Conservation (phyloP, 139 green algal species). For the Volvox africanus region DNA sequence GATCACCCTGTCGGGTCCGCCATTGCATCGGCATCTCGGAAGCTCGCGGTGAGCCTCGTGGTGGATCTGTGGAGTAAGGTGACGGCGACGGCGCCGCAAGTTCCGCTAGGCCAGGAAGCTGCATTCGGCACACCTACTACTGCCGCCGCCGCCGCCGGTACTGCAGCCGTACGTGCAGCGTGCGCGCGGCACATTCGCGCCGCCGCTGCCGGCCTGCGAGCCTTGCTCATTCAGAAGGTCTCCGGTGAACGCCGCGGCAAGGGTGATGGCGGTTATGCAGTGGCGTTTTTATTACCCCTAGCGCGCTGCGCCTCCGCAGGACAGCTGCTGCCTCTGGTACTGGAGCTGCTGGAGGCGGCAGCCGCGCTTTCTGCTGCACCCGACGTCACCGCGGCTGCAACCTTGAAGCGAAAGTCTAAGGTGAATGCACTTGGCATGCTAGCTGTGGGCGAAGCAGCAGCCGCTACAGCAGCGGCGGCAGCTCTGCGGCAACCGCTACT, state of each 20-base stretch:
- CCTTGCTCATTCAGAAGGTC: background rate
- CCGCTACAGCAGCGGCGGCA: background rate
- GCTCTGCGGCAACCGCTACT: background rate
- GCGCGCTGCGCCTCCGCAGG: background rate
- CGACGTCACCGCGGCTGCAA: background rate
- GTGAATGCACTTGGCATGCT: background rate
- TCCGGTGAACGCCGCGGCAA: background rate
- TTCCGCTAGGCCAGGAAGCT: background rate
- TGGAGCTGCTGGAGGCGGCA: background rate
- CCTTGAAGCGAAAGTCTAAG: background rate
- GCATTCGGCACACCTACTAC: too few species aligned
- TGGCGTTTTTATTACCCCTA: background rate
- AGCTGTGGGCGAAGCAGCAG: background rate
- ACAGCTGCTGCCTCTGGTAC: constrained; percentile 16
- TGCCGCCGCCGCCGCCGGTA: too few species aligned
- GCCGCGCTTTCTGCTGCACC: background rate
- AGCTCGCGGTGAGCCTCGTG: background rate
- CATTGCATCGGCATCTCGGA: background rate
- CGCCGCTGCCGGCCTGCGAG: background rate
- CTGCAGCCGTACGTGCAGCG: background rate
- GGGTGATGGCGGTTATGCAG: background rate
- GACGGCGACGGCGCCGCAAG: background rate
- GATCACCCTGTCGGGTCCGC: too few species aligned
- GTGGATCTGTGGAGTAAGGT: background rate
- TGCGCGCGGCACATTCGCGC: background rate